Evolutionary conservation across 1,284 basidiomycete genomes (phyloP).

Genomic region (Pisolithus thermaeus): DNA sequence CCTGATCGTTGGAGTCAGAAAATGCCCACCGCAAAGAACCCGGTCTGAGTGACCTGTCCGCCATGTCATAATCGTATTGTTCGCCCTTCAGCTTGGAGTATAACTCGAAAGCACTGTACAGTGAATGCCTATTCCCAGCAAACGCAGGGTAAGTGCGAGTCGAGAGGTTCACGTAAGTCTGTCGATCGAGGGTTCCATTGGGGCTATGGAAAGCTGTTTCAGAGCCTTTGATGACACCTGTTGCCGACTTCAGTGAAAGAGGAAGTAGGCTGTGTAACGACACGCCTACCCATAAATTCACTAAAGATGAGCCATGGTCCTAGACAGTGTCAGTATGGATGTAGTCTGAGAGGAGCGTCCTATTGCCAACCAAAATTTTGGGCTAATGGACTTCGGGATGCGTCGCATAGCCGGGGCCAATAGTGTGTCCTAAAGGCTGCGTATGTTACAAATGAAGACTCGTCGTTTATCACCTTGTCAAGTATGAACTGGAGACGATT

Average conservation of each 20-base stretch:
- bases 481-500: neutral
- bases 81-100: neutral
- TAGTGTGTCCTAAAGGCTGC: neutral
- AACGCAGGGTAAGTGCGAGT: neutral
- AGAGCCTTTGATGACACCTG: neutral
- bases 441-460: neutral
- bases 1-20: neutral
- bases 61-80: neutral
- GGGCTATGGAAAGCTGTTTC: neutral
- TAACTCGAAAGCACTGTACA: neutral
- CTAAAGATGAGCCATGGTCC: neutral
- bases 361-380: no score
- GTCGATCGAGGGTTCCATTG: neutral
- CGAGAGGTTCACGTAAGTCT: neutral
- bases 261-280: neutral
- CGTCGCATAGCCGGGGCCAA: neutral
- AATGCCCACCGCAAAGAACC: no score
- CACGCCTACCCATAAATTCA: neutral
- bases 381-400: no score
- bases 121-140: neutral
- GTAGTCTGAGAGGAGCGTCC: no score
- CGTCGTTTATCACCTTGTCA: neutral
- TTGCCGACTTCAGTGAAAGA: neutral
- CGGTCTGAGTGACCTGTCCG: neutral
- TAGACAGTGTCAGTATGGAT: neutral